phyloP scores from a whole-genome alignment of 2,329 filamentous ascomycete species.

The Graphilbum ipis-grandicollis region DNA sequence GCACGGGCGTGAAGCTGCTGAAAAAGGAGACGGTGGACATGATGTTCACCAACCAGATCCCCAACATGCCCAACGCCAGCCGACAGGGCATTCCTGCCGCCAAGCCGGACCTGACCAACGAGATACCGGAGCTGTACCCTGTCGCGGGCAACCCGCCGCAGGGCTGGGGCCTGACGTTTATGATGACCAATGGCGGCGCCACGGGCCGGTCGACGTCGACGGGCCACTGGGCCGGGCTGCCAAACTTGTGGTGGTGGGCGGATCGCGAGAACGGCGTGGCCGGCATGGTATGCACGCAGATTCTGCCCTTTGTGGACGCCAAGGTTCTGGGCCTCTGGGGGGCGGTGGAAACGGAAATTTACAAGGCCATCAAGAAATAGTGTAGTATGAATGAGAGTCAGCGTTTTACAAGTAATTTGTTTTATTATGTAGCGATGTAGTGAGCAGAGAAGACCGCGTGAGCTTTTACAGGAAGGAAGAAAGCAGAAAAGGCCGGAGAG shows the following conservation, averaged over 20 bases:
- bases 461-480: too few species aligned
- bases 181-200: slow-evolving; percentile 25
- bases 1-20: slow-evolving; percentile 33
- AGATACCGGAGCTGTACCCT: slow-evolving; percentile 28
- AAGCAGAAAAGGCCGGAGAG: too few species aligned
- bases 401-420: too few species aligned
- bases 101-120: slow-evolving; percentile 27
- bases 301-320: slow-evolving; percentile 24
- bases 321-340: slow-evolving; percentile 20
- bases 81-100: slow-evolving; percentile 22
- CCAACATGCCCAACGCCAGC: slow-evolving; percentile 28
- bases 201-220: slow-evolving; percentile 31
- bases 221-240: slow-evolving; percentile 34
- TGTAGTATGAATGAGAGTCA: too few species aligned
- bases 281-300: slow-evolving; percentile 26
- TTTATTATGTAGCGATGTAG: too few species aligned
- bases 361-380: slow-evolving; percentile 9
- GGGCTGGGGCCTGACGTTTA: slow-evolving; percentile 42
- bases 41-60: slow-evolving; percentile 46
- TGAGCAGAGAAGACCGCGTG: too few species aligned
- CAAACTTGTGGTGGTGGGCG: slow-evolving; percentile 41
- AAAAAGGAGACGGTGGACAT: slow-evolving; percentile 33
- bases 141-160: slow-evolving; percentile 27
- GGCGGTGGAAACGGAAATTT: slow-evolving; percentile 16
- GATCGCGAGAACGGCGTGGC: slow-evolving; percentile 38